Conservation (phyloP, 805 yeast genomes). For the Metschnikowia reukaufii region DNA sequence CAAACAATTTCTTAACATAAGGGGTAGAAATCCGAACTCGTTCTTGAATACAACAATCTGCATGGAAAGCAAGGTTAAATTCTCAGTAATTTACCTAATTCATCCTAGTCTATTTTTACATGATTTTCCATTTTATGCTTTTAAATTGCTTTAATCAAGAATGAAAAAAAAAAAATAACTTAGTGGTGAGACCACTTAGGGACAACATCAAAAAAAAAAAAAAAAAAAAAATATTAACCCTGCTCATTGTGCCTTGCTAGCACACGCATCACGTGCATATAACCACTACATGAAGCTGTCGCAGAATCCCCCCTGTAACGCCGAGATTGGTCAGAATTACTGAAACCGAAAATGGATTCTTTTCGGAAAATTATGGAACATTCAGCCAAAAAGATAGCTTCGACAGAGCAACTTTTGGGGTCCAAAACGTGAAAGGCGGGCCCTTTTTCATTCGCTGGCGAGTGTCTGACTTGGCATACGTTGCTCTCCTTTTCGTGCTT, state of each 20-base stretch:
- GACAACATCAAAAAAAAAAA: no score
- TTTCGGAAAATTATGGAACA: not conserved
- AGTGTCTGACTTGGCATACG: constrained; percentile 21
- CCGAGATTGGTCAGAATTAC: not conserved
- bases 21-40: no score
- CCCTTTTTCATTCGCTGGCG: constrained; percentile 18
- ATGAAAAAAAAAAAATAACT: no score
- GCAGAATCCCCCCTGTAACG: not conserved
- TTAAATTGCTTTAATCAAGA: no score
- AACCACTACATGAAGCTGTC: not conserved
- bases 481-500: constrained; percentile 24
- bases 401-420: constrained; percentile 29
- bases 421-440: constrained; percentile 12
- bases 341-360: not conserved
- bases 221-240: not conserved
- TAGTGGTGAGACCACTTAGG: no score
- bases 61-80: no score
- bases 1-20: no score
- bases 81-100: no score
- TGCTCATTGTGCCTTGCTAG: not conserved
- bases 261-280: not conserved
- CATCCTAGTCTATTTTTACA: no score
- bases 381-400: constrained; percentile 1
- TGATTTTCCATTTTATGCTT: no score
- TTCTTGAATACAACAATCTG: no score